phyloP scores from a whole-genome alignment of 192 early-diverging fungal species.

The Gaertneriomyces semiglobifer region DNA sequence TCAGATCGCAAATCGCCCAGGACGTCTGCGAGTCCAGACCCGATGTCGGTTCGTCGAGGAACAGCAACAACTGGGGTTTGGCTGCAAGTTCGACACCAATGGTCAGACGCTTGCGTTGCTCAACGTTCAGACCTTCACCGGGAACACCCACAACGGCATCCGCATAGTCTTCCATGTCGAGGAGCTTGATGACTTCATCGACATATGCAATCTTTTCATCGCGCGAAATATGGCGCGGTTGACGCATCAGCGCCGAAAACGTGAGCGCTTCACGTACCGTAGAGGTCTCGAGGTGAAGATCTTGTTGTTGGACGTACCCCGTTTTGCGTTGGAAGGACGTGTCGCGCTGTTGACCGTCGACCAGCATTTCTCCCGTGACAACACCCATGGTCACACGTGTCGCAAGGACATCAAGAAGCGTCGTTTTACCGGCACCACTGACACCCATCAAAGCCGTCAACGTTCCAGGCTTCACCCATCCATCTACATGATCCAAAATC shows the following conservation, averaged over 20 bases:
- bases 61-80: conserved; percentile 78
- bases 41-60: conserved; percentile 89
- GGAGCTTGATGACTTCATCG: conserved; percentile 50
- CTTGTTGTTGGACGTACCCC: conserved; percentile 45
- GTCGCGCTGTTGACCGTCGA: conserved; percentile 64
- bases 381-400: conserved; percentile 61
- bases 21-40: conserved; percentile 71
- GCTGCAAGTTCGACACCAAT: conserved; percentile 86
- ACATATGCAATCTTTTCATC: conserved; percentile 30
- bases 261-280: conserved; percentile 36
- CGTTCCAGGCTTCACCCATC: conserved; percentile 70
- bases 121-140: conserved; percentile 67
- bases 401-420: conserved; percentile 46
- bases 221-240: conserved; percentile 21
- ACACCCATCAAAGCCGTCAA: conserved; percentile 74
- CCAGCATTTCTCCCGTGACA: conserved; percentile 67
- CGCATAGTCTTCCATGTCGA: conserved; percentile 69
- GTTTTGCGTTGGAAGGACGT: conserved; percentile 18
- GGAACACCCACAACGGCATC: conserved; percentile 75
- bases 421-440: conserved; percentile 45
- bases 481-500: conserved; percentile 61
- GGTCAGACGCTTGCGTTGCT: conserved; percentile 79
- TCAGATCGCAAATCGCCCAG: conserved; percentile 69
- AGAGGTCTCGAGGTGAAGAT: conserved; percentile 38
- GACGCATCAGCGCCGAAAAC: conserved; percentile 36